Evolutionary conservation across 192 early-diverging fungal genomes (phyloP).

Genomic region (Umbelopsis isabellina): DNA sequence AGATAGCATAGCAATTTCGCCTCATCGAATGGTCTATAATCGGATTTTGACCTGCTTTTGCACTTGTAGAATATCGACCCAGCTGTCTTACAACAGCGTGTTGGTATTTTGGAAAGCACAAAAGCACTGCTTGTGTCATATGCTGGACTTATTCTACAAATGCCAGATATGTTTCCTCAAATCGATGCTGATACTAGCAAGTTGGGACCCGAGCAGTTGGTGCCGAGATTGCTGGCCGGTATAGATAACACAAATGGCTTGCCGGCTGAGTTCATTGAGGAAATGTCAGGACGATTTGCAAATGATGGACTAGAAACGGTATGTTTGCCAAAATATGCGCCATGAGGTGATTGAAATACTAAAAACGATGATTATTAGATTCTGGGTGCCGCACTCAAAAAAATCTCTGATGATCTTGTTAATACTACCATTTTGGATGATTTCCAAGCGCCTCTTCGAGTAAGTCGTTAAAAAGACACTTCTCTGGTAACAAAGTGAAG

Average conservation of each 20-base stretch:
- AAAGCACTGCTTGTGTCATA: constrained; percentile 80
- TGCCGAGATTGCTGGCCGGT: constrained; percentile 52
- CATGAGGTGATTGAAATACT: background rate
- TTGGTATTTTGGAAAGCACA: constrained; percentile 58
- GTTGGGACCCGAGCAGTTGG: constrained; percentile 51
- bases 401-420: constrained; percentile 51
- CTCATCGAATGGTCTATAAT: no score
- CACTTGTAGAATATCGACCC: constrained; percentile 55
- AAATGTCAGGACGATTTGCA: constrained; percentile 61
- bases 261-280: constrained; percentile 65
- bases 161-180: constrained; percentile 92
- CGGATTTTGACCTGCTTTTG: constrained; percentile 5
- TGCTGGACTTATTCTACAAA: constrained; percentile 77
- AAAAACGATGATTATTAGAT: constrained; percentile 44
- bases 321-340: background rate
- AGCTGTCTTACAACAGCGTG: constrained; percentile 58
- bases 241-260: constrained; percentile 62
- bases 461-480: constrained; percentile 26
- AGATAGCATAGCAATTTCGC: background rate
- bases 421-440: constrained; percentile 52
- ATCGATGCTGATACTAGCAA: constrained; percentile 23
- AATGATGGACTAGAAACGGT: constrained; percentile 69
- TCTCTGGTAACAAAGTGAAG: background rate
- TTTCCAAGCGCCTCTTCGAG: constrained; percentile 51
- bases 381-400: constrained; percentile 54